Conservation (phyloP, 2,329 filamentous ascomycete species). For the Neofusicoccum sp. region DNA sequence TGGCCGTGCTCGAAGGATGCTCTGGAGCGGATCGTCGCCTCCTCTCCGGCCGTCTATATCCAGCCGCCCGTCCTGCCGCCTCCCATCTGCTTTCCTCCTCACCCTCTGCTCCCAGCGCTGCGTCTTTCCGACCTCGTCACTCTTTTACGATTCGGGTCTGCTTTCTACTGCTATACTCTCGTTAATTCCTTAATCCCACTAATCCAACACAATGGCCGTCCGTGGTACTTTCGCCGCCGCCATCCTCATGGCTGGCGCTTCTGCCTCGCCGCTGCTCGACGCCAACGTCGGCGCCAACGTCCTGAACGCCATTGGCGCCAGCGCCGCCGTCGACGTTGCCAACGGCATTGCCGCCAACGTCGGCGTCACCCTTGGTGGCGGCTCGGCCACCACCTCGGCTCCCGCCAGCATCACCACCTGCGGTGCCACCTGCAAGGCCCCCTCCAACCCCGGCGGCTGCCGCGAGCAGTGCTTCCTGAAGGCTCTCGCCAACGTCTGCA, state of each 20-base stretch:
- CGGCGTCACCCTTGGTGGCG: background rate
- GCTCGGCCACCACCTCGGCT: conserved; percentile 3
- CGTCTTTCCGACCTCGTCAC: conserved; percentile 18
- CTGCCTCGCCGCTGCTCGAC: conserved; percentile 10
- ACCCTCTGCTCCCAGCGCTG: conserved; percentile 11
- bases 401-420: conserved; percentile 4
- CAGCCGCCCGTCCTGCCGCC: background rate
- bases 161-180: background rate
- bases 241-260: conserved; percentile 7
- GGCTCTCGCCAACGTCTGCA: conserved; percentile 17
- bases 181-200: conserved; percentile 8
- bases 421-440: conserved; percentile 12
- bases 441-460: conserved; percentile 16
- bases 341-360: background rate
- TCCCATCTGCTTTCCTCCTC: conserved; percentile 12
- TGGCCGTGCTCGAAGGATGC: background rate
- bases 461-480: conserved; percentile 21
- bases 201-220: conserved; percentile 17
- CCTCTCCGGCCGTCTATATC: conserved; percentile 3
- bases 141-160: conserved; percentile 20
- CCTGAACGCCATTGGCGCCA: no score
- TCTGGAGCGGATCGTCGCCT: background rate
- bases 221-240: conserved; percentile 16
- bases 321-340: background rate
- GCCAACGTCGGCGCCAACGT: background rate